A percentile compares a stretch with the other conserved stretches of the same genome.
Conservation (phyloP, 2,329 filamentous ascomycete species). For the Pleomassaria siparia region DNA sequence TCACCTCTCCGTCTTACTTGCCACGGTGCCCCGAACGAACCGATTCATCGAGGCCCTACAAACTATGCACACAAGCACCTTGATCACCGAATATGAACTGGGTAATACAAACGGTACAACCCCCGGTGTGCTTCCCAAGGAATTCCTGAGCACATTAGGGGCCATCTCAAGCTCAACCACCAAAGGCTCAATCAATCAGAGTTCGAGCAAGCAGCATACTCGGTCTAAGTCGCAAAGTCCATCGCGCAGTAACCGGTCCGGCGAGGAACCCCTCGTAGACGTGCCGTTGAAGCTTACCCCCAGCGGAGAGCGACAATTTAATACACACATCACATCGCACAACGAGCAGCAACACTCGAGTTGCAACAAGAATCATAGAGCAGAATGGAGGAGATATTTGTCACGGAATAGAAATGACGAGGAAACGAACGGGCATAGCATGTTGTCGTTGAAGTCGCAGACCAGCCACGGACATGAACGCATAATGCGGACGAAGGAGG, state of each 20-base stretch:
- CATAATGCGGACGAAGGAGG: constrained; percentile 12
- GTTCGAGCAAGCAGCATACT: constrained; percentile 2
- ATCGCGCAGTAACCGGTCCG: constrained; percentile 7
- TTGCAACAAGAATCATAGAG: constrained; percentile 2
- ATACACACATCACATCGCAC: constrained; percentile 9
- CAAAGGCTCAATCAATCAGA: background rate
- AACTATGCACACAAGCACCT: constrained; percentile 10
- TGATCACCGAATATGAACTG: constrained; percentile 11
- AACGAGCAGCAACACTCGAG: background rate
- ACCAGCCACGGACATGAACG: constrained; percentile 6
- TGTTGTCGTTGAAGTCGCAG: constrained; percentile 12
- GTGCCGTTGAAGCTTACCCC: constrained; percentile 10
- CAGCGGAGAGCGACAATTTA: constrained; percentile 10
- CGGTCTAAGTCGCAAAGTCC: constrained; percentile 7
- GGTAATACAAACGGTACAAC: constrained; percentile 3
- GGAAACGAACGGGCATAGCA: constrained; percentile 4
- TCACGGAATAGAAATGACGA: constrained; percentile 6
- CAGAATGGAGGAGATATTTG: constrained; percentile 13
- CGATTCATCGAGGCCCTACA: constrained; percentile 13
- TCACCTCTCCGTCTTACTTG: constrained; percentile 12
- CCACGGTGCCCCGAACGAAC: constrained; percentile 13
- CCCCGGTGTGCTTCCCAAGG: background rate
- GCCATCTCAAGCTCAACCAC: background rate
- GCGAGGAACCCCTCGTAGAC: constrained; percentile 8
- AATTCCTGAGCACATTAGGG: constrained; percentile 5